Conservation (phyloP, 495 filamentous ascomycete species). For the Penicillium parvum region DNA sequence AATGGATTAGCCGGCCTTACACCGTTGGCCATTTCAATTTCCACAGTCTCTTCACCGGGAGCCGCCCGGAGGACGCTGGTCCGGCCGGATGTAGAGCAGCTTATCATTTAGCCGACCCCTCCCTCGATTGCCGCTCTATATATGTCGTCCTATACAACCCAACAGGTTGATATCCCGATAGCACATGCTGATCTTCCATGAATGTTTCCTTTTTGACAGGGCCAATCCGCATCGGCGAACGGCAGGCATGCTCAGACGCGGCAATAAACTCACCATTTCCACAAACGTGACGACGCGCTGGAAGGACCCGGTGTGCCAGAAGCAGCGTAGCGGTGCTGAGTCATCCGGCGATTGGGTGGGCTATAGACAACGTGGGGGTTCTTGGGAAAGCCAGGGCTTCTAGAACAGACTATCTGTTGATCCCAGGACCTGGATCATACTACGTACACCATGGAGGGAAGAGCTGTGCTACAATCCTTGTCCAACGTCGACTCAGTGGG, state of each 20-base stretch:
- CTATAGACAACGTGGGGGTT: constrained; percentile 2
- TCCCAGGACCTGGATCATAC: background rate
- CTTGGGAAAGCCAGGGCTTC: background rate
- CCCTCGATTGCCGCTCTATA: background rate
- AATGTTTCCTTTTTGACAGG: background rate
- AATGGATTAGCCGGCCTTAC: background rate
- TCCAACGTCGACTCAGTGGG: constrained; percentile 4
- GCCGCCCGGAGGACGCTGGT: constrained; percentile 34
- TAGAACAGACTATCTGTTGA: background rate
- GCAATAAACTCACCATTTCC: background rate
- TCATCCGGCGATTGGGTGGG: constrained; percentile 1
- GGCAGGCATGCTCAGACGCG: too few relatives aligned
- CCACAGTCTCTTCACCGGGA: constrained; percentile 25
- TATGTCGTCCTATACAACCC: background rate
- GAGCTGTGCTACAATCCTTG: background rate
- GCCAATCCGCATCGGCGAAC: background rate
- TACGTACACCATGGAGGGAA: too few relatives aligned
- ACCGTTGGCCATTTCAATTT: constrained; percentile 10
- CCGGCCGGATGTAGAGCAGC: constrained; percentile 19
- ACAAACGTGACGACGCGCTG: background rate
- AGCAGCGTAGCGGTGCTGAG: constrained; percentile 10
- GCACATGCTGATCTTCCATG: background rate
- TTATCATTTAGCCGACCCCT: constrained; percentile 24
- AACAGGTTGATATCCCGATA: background rate
- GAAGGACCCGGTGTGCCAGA: constrained; percentile 8